phyloP scores from a whole-genome alignment of 192 early-diverging fungal genomes.

The Dissophora globulifera region DNA sequence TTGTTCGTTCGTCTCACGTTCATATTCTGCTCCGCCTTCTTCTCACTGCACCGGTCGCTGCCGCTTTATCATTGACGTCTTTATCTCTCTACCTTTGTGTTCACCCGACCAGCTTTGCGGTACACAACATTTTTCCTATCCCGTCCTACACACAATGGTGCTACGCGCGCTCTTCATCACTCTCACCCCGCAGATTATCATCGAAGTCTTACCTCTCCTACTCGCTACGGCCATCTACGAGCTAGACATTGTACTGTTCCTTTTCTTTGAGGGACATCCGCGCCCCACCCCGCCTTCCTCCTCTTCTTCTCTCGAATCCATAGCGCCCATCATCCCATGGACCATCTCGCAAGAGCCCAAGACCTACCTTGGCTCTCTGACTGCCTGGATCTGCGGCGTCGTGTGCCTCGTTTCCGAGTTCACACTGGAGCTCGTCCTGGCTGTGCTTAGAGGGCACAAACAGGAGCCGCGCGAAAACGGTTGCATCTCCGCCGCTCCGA shows the following conservation, averaged over 20 bases:
- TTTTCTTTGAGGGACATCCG: slow-evolving; percentile 11
- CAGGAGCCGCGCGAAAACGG: not conserved
- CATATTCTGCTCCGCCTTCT: no score
- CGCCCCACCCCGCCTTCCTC: slow-evolving; percentile 8
- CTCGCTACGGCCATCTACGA: slow-evolving; percentile 20
- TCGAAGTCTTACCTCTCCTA: slow-evolving; percentile 22
- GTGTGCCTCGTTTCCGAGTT: slow-evolving; percentile 29
- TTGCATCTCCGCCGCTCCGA: not conserved
- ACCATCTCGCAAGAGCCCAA: not conserved
- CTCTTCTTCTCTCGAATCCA: not conserved
- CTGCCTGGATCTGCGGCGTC: slow-evolving; percentile 12
- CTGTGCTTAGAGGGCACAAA: not conserved
- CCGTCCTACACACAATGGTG: not conserved
- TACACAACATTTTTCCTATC: not conserved
- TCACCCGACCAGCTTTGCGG: not conserved
- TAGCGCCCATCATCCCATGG: slow-evolving; percentile 14
- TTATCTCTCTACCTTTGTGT: not conserved
- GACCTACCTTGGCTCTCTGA: slow-evolving; percentile 7
- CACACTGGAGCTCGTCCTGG: slow-evolving; percentile 16
- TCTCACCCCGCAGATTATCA: not conserved
- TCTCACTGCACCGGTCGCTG: no score
- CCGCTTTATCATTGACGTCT: no score
- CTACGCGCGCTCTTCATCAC: not conserved
- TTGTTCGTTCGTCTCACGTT: no score
- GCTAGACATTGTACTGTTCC: slow-evolving; percentile 8